phyloP scores from a whole-genome alignment of 2,329 filamentous ascomycete genomes.

The Teratosphaeria pseudoeucalypti region DNA sequence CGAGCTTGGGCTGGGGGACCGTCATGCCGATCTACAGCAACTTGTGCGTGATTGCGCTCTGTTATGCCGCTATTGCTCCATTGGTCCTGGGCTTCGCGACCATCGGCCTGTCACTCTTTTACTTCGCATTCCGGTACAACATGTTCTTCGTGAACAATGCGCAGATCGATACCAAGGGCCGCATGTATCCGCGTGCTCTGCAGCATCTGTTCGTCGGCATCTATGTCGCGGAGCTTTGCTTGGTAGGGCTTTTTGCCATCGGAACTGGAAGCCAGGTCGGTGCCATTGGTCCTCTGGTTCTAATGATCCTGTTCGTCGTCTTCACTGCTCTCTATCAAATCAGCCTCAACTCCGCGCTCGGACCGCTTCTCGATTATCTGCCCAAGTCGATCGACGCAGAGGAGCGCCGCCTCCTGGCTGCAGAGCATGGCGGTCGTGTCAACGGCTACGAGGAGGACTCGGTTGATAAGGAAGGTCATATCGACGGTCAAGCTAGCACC shows the following conservation, averaged over 20 bases:
- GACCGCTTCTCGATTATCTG: conserved; percentile 66
- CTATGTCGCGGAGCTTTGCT: conserved; percentile 66
- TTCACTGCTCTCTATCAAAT: conserved; percentile 69
- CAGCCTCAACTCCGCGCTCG: conserved; percentile 60
- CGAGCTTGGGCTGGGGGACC: conserved; percentile 72
- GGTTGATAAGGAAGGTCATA: conserved; percentile 14
- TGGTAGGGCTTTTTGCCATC: conserved; percentile 76
- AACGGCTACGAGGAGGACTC: conserved; percentile 17
- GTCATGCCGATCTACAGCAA: conserved; percentile 73
- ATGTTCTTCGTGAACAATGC: conserved; percentile 78
- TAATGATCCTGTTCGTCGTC: conserved; percentile 67
- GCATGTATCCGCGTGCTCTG: conserved; percentile 77
- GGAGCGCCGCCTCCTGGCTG: conserved; percentile 26
- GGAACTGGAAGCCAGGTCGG: conserved; percentile 40
- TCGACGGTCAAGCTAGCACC: conserved; percentile 5
- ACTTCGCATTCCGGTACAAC: conserved; percentile 83
- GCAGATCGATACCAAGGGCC: conserved; percentile 73
- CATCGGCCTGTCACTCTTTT: conserved; percentile 69
- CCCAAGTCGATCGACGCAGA: conserved; percentile 40
- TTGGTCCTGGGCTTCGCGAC: conserved; percentile 74
- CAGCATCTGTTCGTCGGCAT: conserved; percentile 76
- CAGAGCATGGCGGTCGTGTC: conserved; percentile 21
- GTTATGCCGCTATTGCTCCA: conserved; percentile 78
- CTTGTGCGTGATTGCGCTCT: conserved; percentile 62
- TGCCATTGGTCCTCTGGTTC: conserved; percentile 54